A percentile compares a stretch with the other conserved stretches of the same genome.
phyloP scores from a whole-genome alignment of 129 eudicot genomes.

The Centrapalus pauciflorus region DNA sequence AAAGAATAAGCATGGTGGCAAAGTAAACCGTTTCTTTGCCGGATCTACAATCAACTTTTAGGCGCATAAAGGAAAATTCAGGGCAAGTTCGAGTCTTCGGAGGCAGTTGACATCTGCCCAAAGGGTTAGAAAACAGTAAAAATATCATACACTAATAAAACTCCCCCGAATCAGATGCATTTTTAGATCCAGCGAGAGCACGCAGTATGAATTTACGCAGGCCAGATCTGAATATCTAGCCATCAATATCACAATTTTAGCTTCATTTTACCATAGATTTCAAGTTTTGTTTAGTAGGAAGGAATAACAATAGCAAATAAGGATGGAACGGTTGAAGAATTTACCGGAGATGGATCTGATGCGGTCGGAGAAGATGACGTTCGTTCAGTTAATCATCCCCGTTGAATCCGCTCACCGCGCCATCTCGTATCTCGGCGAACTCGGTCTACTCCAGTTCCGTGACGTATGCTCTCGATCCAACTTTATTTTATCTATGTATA shows the following conservation, averaged over 20 bases:
- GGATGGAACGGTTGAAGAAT: conserved; percentile 63
- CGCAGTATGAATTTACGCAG: conserved; percentile 25
- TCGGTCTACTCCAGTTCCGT: conserved; percentile 88
- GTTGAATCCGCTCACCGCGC: conserved; percentile 98
- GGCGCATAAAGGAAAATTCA: not conserved
- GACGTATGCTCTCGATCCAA: conserved; percentile 44
- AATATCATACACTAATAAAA: conserved; percentile 15
- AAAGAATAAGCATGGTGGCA: too few species aligned
- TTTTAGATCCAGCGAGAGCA: conserved; percentile 26
- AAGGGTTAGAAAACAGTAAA: not conserved
- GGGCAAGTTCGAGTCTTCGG: not conserved
- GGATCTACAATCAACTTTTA: conserved; percentile 20
- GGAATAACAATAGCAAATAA: conserved; percentile 18
- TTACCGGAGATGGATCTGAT: conserved; percentile 94
- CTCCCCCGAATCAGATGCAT: conserved; percentile 10
- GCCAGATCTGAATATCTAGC: conserved; percentile 47
- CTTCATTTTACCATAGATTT: not conserved
- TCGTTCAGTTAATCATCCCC: conserved; percentile 80
- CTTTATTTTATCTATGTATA: not conserved
- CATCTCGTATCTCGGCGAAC: conserved; percentile 82
- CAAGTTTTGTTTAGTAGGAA: conserved; percentile 17
- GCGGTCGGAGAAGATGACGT: conserved; percentile 96
- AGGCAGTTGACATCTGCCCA: conserved; percentile 27
- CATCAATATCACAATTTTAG: not conserved
- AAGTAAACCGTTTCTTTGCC: conserved; percentile 31